phyloP scores from a whole-genome alignment of 2,329 filamentous ascomycete genomes.

The Cercospora brassicicola region DNA sequence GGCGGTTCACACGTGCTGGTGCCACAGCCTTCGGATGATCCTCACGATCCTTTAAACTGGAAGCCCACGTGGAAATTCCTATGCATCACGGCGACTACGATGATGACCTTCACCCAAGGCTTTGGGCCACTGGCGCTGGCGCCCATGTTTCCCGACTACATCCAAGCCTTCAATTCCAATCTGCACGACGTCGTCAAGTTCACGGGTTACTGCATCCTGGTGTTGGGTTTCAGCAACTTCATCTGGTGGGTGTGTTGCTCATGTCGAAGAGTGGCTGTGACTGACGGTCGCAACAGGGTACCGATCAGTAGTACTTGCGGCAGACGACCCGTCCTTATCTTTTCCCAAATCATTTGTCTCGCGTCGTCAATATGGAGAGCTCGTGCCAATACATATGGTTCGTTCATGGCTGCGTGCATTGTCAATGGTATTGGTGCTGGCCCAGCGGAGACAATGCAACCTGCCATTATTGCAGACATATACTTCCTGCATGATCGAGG shows the following conservation, averaged over 20 bases:
- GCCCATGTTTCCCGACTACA: conserved; percentile 61
- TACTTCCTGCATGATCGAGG: conserved; percentile 64
- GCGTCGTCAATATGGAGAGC: conserved; percentile 60
- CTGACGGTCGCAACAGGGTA: conserved; percentile 44
- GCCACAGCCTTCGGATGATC: conserved; percentile 52
- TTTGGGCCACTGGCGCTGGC: conserved; percentile 57
- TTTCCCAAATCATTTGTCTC: conserved; percentile 55
- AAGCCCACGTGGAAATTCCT: conserved; percentile 50
- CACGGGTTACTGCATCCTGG: conserved; percentile 57
- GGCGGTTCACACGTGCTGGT: conserved; percentile 51
- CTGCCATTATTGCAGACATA: conserved; percentile 63
- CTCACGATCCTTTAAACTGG: conserved; percentile 48
- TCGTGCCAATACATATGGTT: conserved; percentile 57
- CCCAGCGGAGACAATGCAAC: conserved; percentile 63
- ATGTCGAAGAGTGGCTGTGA: neutral
- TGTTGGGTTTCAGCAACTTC: conserved; percentile 61
- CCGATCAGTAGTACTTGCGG: conserved; percentile 58
- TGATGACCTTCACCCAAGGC: conserved; percentile 55
- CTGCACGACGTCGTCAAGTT: conserved; percentile 53
- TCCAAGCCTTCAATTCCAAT: conserved; percentile 53
- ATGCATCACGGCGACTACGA: conserved; percentile 49
- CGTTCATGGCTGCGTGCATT: conserved; percentile 63
- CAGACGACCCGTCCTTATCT: conserved; percentile 55
- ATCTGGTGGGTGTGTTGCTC: conserved; percentile 50
- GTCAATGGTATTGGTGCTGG: conserved; percentile 64